Percentiles rank a stretch among this genome's conserved stretches.
phyloP scores from a whole-genome alignment of 441 rosid species.

The California macrophylla region DNA sequence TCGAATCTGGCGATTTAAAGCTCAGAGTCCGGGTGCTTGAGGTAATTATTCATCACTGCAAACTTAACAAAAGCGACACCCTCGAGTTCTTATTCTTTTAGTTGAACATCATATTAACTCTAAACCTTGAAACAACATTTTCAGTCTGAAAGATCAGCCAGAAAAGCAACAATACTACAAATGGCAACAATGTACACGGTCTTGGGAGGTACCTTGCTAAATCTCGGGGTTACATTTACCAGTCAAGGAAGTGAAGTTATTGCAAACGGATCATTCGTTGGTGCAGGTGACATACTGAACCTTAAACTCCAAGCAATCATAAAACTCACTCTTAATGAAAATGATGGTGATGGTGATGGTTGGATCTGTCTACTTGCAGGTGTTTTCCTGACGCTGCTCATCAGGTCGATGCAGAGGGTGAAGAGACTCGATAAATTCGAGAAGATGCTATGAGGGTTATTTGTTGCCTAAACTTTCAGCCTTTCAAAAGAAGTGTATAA shows the following conservation, averaged over 20 bases:
- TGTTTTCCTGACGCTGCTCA: conserved; percentile 44
- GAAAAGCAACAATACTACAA: conserved; percentile 71
- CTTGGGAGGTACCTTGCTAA: conserved; percentile 70
- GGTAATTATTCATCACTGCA: conserved; percentile 30
- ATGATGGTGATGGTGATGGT: background rate
- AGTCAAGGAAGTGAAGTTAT: conserved; percentile 52
- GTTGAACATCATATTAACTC: conserved; percentile 1
- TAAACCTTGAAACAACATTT: conserved; percentile 2
- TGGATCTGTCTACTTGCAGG: conserved; percentile 37
- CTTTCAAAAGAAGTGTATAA: no score
- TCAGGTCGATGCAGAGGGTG: conserved; percentile 72
- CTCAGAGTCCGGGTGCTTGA: conserved; percentile 91
- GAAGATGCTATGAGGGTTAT: conserved; percentile 60
- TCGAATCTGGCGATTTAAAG: conserved; percentile 82
- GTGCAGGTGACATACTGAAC: conserved; percentile 45
- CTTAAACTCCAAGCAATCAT: background rate
- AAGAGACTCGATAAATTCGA: conserved; percentile 73
- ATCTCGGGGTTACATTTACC: conserved; percentile 60
- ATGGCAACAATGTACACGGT: conserved; percentile 88
- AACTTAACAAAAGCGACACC: background rate
- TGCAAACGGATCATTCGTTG: conserved; percentile 71
- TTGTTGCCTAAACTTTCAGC: no score
- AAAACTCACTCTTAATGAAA: background rate
- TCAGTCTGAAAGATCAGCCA: conserved; percentile 89
- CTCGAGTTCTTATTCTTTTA: background rate